Conservation (phyloP, 192 early-diverging fungal species). For the Coemansia brasiliensis region DNA sequence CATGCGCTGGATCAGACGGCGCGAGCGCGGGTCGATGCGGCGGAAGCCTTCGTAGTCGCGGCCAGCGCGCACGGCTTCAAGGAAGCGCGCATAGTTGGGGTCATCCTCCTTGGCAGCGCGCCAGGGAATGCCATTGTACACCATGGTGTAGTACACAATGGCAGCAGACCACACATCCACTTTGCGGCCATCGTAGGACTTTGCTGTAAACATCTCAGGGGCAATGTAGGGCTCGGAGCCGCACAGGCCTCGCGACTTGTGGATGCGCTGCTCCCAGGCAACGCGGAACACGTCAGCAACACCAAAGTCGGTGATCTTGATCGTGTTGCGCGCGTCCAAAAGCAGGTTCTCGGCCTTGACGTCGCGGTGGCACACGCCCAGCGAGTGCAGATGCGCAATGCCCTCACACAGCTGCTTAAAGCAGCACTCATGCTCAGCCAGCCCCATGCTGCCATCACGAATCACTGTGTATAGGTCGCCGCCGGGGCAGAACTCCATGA, state of each 20-base stretch:
- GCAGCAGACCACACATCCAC: conserved; percentile 95
- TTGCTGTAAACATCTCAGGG: conserved; percentile 76
- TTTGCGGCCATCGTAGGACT: conserved; percentile 85
- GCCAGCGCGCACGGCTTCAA: conserved; percentile 60
- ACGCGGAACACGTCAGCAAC: conserved; percentile 93
- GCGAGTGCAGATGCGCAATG: conserved; percentile 84
- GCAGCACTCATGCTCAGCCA: conserved; percentile 84
- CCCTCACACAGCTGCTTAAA: conserved; percentile 91
- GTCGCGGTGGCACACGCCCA: conserved; percentile 95
- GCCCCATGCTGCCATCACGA: conserved; percentile 70
- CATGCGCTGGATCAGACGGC: conserved; percentile 75
- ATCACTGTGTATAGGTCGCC: conserved; percentile 89
- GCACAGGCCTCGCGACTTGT: conserved; percentile 85
- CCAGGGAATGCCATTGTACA: conserved; percentile 69
- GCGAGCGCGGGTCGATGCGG: conserved; percentile 63
- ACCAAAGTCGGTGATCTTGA: conserved; percentile 99
- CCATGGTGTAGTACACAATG: conserved; percentile 86
- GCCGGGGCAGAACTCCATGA: conserved; percentile 86
- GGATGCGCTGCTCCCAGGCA: conserved; percentile 75
- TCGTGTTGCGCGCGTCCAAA: conserved; percentile 70
- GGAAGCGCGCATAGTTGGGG: conserved; percentile 62
- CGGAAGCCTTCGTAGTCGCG: conserved; percentile 81
- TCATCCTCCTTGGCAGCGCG: conserved; percentile 62
- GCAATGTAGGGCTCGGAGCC: conserved; percentile 98
- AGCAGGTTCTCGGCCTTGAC: conserved; percentile 88